Base-by-base conservation (phyloP, 2,329 filamentous ascomycete genomes). In the Parascedosporium putredinis region DNA sequence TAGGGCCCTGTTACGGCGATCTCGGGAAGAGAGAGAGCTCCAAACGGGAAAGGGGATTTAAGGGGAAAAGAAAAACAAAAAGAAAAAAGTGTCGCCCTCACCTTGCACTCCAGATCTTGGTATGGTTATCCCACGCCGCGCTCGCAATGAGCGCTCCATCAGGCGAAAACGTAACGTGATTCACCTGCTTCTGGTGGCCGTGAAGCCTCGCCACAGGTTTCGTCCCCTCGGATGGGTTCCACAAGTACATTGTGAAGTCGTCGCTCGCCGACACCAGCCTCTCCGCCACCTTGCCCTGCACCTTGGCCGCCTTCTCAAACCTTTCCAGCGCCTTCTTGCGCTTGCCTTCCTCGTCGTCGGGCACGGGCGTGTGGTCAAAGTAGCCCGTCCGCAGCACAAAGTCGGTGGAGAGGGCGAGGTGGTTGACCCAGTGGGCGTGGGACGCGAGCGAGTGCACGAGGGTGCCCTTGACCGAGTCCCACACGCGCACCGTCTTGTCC, bases 181-280 rank as follows among this genome's bases (percentile, higher is more conserved):
- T 96, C 57, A 97, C 90, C 62, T 91, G 87, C 68, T 97, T 97
- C 64, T 96, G 88, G 61, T 98, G 93, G 2, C 93, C 93, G n/a
- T 88, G 68, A 68, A 97, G 78, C 29, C 89, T 76, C n/a, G 87
- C 85, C 3, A 97, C 72, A 1, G 91, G 90, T 64, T 97, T 96
- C 6, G 75, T 86, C 3, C 84, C 83, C 52, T 76, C 67, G 8
- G 82, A 74, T 0, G 90, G 90, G 53, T 94, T 87, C 91, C 91
- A 98, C 6, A 98, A 76, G 63, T 89, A 95, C 78, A 98, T 91
- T 5, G 90, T 95, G 64, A 90, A 95, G 65, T 98, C 93, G 62
- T 97, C 93, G 56, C 85, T 91, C 2, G 91, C 93, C 7, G 89
- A 94, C 2, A 95, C 86, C 3, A 97, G 69, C 24, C 87, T 79